Evolutionary conservation across 257 asterid species (phyloP).

Genomic region (Rauvolfia tetraphylla): DNA sequence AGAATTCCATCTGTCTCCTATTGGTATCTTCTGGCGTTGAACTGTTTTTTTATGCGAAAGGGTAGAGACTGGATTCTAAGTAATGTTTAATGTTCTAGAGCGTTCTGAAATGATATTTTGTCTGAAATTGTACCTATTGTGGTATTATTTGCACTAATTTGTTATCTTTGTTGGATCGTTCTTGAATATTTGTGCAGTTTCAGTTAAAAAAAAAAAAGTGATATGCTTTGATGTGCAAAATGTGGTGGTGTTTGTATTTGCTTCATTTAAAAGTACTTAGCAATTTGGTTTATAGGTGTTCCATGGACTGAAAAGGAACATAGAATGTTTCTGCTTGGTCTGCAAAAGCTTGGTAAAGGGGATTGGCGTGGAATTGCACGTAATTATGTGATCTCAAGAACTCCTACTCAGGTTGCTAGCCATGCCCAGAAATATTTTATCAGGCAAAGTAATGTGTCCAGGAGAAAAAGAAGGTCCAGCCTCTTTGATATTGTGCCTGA

Average conservation of each 20-base stretch:
- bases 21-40: not conserved
- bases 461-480: constrained; percentile 98
- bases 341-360: constrained; percentile 98
- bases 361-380: constrained; percentile 99
- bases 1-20: not conserved
- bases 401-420: constrained; percentile 99
- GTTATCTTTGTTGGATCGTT: not conserved
- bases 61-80: not conserved
- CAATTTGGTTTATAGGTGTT: constrained; percentile 47
- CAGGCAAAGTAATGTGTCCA: constrained; percentile 81
- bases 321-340: constrained; percentile 85
- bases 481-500: constrained; percentile 89
- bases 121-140: not conserved
- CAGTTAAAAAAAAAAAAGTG: not conserved
- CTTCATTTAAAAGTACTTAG: no score
- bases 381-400: constrained; percentile 78
- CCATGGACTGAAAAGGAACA: constrained; percentile 99
- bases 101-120: not conserved
- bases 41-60: not conserved
- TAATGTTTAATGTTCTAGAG: not conserved
- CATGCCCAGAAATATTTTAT: constrained; percentile 98
- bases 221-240: not conserved
- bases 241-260: not conserved
- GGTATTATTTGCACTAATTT: not conserved
- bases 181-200: not conserved